Conservation (phyloP, 2,329 filamentous ascomycete genomes). For the Pseudocercospora crystallina region DNA sequence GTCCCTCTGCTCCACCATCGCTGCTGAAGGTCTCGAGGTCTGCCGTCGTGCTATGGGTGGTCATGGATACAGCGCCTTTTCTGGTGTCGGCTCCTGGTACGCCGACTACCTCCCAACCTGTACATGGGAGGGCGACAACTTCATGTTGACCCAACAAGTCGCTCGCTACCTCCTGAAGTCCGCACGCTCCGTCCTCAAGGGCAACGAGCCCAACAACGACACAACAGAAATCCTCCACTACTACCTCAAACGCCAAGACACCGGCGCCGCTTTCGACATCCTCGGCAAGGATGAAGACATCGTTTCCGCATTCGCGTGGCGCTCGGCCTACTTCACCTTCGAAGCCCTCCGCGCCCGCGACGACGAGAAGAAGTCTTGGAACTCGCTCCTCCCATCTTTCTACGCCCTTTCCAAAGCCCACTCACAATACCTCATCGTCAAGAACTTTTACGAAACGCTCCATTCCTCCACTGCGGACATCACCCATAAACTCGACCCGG, state of each 20-base stretch:
- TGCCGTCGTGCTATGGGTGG: conserved; percentile 75
- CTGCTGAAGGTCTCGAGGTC: conserved; percentile 71
- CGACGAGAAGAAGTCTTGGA: conserved; percentile 74
- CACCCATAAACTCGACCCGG: conserved; percentile 55
- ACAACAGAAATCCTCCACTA: conserved; percentile 65
- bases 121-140: conserved; percentile 79
- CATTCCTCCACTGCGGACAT: conserved; percentile 50
- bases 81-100: conserved; percentile 74
- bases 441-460: conserved; percentile 73
- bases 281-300: conserved; percentile 69
- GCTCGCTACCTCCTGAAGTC: conserved; percentile 75
- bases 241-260: conserved; percentile 65
- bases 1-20: conserved; percentile 68
- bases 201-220: conserved; percentile 65
- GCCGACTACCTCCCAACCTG: conserved; percentile 71
- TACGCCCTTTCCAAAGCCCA: conserved; percentile 73
- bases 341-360: conserved; percentile 73
- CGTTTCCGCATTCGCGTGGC: conserved; percentile 73
- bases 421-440: conserved; percentile 74
- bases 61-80: conserved; percentile 73
- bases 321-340: conserved; percentile 71
- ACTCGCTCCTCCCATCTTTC: conserved; percentile 74
- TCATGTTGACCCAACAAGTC: conserved; percentile 79
- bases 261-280: conserved; percentile 72
- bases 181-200: conserved; percentile 66